Evolutionary conservation across 345 rosid species (phyloP), one percentile per base, ranked within the genome.

Genomic region (Gossypium anomalum): DNA sequence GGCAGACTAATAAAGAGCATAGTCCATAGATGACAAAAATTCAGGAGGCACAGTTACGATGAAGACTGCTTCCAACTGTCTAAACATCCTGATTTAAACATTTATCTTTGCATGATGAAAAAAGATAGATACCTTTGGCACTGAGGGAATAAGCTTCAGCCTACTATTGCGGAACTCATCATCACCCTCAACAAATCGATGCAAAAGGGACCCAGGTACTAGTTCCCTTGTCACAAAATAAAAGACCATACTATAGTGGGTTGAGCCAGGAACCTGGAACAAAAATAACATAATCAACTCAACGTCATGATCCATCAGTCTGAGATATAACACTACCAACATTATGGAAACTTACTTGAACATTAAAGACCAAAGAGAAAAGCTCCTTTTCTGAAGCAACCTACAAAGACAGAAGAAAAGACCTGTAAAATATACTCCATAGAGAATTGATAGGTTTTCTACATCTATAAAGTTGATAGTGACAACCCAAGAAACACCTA

Each of bases 141-240:
- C 98, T 27, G 89, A 82, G 22, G 99, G 99, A 78, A 95, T 91
- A 77, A 95, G 99, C 87, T 95, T 95, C 74, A 93, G 77, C 75
- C 99, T 91, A 79, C 97, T 91, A 81, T 95, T 95, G 38, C 97
- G 90, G 77, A 95, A 95, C 76, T 93, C 99, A 79, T 95, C 99
- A 70, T 95, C 99, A 63, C 98, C 99, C 79, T 93, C 94, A 74
- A 95, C 92, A 81, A 95, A 95, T 7, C 94, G 89, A 80, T 95
- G 94, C 86, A 95, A 78, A 75, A 95, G 96, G 7, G 98, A 91
- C 47, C 97, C 93, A 5, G 89, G 84, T 38, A 82, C 80, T 25
- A 95, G 72, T 78, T 85, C 83, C 78, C 82, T 91, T 1, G 89
- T 83, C 77, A 93, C 93, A 78, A 90, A 95, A 75, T 95, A 95